Evolutionary conservation across 306 rosid genomes (phyloP), one percentile per base, ranked within the genome.

Genomic region (Astragalus membranaceus): DNA sequence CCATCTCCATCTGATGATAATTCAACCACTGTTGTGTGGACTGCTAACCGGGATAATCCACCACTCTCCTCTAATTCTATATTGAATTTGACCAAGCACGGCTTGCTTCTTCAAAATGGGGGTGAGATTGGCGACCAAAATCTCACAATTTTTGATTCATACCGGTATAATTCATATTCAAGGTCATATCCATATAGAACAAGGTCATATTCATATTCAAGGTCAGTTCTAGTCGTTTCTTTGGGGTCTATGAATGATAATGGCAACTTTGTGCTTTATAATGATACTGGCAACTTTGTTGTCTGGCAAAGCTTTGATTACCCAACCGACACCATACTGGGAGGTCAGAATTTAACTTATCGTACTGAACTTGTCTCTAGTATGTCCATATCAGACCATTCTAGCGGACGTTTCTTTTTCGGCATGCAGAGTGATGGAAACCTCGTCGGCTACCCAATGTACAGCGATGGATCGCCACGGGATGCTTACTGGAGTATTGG

Each of bases 261-360:
- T 43, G 85, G 85, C 1, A 82, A 78, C 69, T 82, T 78, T 69
- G 80, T 82, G 56, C 67, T 82, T 3, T 82, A 74, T 43, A 9
- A 23, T 53, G 0, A 69, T 26, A 26, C 30, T 26, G 30, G 7
- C 7, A 66, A 10, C 33, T 0, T 32, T 15, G 35, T 71, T 50
- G 6, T 51, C 33, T 81, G 85, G 84, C 64, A 69, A 69, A 80
- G 80, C 77, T 75, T 69, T 70, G 32, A 37, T 55, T 0, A 14
- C 41, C 79, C 73, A 36, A 79, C 83, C 4, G 73, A 79, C 58
- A 76, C 85, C 56, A 39, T 81, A 32, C 52, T 74, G 44, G 83
- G 86, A 57, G 78, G 77, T 51, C 83, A 82, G 46, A 43, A 10
- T 58, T 59, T 78, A 39, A 14, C 4, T 6, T 0, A 0, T 0